These are phyloP conservation scores for Hansenula lynferdii DNA, from an alignment of 1,139 yeast species.

Conservation along the genomic window DNA sequence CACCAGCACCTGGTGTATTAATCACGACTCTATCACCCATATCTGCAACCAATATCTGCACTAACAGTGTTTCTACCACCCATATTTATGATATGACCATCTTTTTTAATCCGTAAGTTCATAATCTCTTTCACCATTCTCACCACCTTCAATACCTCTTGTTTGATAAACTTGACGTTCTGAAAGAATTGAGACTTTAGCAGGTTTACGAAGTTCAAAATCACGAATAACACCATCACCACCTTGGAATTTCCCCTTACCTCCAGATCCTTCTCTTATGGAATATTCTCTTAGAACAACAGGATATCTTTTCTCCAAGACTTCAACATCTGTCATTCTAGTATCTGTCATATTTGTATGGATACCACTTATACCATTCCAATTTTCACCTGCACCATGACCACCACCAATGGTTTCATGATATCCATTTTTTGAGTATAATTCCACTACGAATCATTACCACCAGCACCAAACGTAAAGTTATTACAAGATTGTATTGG, in stretches of 20 bases:
- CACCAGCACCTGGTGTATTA: slow-evolving; percentile 54
- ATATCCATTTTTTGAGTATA: slow-evolving; percentile 55
- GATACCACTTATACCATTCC: slow-evolving; percentile 61
- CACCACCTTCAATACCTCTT: slow-evolving; percentile 58
- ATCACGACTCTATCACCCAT: slow-evolving; percentile 55
- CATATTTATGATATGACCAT: slow-evolving; percentile 34
- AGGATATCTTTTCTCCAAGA: slow-evolving; percentile 63
- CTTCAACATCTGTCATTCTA: slow-evolving; percentile 64
- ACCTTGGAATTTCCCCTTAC: slow-evolving; percentile 48
- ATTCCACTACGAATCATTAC: slow-evolving; percentile 33
- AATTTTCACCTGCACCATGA: slow-evolving; percentile 60
- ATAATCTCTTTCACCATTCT: slow-evolving; percentile 53
- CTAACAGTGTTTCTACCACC: slow-evolving; percentile 40
- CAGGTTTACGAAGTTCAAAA: slow-evolving; percentile 50
- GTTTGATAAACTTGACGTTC: slow-evolving; percentile 60
- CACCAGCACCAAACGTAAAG: slow-evolving; percentile 60
- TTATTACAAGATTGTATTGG: slow-evolving; percentile 74
- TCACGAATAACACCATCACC: slow-evolving; percentile 64
- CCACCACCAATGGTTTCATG: slow-evolving; percentile 75
- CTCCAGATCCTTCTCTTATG: slow-evolving; percentile 52
- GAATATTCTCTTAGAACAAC: slow-evolving; percentile 53
- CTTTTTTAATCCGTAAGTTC: slow-evolving; percentile 45
- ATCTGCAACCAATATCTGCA: slow-evolving; percentile 41
- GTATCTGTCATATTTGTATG: slow-evolving; percentile 73
- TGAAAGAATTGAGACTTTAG: slow-evolving; percentile 54